phyloP scores from a whole-genome alignment of 495 filamentous ascomycete genomes.

The Penicillium ochrochloron region DNA sequence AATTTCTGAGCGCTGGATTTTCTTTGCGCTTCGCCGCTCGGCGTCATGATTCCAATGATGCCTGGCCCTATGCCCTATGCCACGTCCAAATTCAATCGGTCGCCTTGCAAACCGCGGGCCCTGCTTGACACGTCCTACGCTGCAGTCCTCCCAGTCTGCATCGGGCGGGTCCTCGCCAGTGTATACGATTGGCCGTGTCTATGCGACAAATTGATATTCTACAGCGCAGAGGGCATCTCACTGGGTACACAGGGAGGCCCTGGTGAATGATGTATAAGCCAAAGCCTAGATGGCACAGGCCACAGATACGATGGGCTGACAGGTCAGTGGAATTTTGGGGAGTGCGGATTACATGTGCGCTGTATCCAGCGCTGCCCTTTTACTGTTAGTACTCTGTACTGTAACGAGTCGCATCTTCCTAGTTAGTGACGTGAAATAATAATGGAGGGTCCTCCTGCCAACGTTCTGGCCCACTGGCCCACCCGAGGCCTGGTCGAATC shows the following conservation, averaged over 20 bases:
- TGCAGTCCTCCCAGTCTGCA: slow-evolving; percentile 1
- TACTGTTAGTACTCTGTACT: background rate
- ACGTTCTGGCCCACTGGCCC: background rate
- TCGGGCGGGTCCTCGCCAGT: slow-evolving; percentile 2
- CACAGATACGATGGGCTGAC: background rate
- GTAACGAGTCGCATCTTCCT: background rate
- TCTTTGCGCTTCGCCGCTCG: background rate
- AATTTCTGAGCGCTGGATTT: slow-evolving; percentile 2
- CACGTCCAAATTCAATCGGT: slow-evolving; percentile 6
- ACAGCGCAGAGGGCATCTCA: slow-evolving; percentile 6
- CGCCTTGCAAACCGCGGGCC: slow-evolving; percentile 8
- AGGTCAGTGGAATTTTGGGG: background rate
- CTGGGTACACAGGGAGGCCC: background rate
- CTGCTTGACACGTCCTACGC: background rate
- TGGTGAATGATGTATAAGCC: background rate
- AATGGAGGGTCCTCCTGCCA: background rate
- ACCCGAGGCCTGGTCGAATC: slow-evolving; percentile 7
- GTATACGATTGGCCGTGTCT: background rate
- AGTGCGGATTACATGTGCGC: slow-evolving; percentile 4
- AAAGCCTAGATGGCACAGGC: no score
- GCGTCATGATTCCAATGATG: background rate
- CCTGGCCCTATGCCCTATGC: background rate
- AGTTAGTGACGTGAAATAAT: background rate
- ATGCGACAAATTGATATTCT: slow-evolving; percentile 5
- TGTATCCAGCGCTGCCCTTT: slow-evolving; percentile 5